phyloP scores from a whole-genome alignment of 106 monocot species.

The Acanthochlamys bracteata region DNA sequence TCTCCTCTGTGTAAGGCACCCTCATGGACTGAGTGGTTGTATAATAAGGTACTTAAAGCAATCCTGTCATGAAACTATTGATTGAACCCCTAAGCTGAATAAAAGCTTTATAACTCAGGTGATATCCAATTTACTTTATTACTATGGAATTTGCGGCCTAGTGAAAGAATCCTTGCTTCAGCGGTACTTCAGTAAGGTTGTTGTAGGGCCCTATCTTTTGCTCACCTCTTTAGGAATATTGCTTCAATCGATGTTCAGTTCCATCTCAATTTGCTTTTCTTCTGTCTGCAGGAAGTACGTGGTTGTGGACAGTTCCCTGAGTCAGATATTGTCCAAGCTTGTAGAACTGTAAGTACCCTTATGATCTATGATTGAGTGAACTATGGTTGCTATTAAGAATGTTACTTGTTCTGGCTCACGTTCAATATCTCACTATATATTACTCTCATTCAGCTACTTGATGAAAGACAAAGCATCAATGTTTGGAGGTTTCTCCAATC shows the following conservation, averaged over 20 bases:
- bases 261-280: background rate
- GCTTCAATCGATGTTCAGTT: background rate
- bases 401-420: background rate
- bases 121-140: conserved; percentile 53
- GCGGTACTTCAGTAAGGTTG: conserved; percentile 65
- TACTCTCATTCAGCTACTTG: conserved; percentile 35
- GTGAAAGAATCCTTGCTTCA: conserved; percentile 58
- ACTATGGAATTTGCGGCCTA: conserved; percentile 60
- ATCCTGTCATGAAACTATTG: background rate
- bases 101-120: conserved; percentile 20
- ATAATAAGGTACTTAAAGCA: conserved; percentile 43
- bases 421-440: background rate
- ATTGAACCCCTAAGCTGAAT: background rate
- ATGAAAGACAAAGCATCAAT: conserved; percentile 49
- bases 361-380: background rate
- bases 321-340: conserved; percentile 58
- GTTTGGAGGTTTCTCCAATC: conserved; percentile 49
- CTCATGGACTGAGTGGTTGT: conserved; percentile 74
- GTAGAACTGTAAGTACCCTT: conserved; percentile 41
- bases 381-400: background rate
- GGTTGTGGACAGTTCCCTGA: conserved; percentile 37
- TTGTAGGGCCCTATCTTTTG: background rate
- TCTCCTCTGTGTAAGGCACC: conserved; percentile 72
- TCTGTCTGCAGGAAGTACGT: conserved; percentile 43
- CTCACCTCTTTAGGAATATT: background rate